Conservation (phyloP, 345 rosid species). For the Rhizophora apiculata region DNA sequence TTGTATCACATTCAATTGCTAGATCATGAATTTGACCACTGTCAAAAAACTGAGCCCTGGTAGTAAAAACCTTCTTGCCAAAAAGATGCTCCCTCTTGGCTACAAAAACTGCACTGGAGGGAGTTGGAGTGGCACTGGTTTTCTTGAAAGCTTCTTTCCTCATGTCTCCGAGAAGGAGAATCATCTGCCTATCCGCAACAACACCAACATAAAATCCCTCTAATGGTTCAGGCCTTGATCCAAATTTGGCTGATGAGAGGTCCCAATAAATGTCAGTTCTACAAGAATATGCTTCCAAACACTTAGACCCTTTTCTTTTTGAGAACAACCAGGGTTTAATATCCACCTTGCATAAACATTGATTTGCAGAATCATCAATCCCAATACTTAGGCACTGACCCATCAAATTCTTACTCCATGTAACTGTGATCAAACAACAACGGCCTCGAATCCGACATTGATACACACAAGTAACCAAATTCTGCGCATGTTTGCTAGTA, state of each 20-base stretch:
- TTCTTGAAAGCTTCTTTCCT: conserved; percentile 83
- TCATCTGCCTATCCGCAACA: conserved; percentile 67
- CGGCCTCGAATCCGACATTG: conserved; percentile 65
- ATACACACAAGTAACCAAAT: conserved; percentile 68
- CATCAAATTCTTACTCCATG: conserved; percentile 94
- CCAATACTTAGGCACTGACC: conserved; percentile 80
- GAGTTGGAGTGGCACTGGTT: conserved; percentile 40
- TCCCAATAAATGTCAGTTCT: conserved; percentile 78
- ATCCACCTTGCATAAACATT: conserved; percentile 82
- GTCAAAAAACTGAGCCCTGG: conserved; percentile 69
- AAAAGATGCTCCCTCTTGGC: conserved; percentile 80
- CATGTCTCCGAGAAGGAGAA: conserved; percentile 87
- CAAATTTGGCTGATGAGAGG: conserved; percentile 75
- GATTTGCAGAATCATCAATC: conserved; percentile 71
- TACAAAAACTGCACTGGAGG: conserved; percentile 49
- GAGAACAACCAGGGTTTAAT: conserved; percentile 94
- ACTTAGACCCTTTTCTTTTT: conserved; percentile 83
- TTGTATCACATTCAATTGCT: conserved; percentile 63
- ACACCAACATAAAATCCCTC: conserved; percentile 78
- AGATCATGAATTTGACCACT: conserved; percentile 66
- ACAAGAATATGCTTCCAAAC: conserved; percentile 65
- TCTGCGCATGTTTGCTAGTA: conserved; percentile 60
- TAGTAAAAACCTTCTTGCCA: conserved; percentile 64
- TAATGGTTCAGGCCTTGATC: conserved; percentile 83
- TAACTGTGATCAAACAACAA: conserved; percentile 64